phyloP scores from a whole-genome alignment of 768 basidiomycete species.

The Sutorius australiensis region DNA sequence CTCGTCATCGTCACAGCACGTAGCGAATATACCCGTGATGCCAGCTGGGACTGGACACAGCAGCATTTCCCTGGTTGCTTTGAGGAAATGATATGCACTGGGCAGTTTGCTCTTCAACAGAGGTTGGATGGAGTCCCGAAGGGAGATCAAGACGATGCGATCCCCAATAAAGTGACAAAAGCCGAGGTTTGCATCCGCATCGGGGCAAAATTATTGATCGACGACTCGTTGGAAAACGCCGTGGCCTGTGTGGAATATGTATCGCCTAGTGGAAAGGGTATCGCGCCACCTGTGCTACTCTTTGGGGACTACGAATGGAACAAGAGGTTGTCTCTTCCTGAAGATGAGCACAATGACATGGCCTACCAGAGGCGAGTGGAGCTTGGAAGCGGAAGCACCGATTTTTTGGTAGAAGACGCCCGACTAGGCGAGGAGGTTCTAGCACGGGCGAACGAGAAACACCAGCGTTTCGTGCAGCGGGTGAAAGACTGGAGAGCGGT shows the following conservation, averaged over 20 bases:
- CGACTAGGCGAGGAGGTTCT: conserved; percentile 31
- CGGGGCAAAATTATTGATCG: conserved; percentile 63
- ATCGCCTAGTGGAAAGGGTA: conserved; percentile 7
- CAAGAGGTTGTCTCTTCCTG: conserved; percentile 46
- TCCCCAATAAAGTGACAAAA: conserved; percentile 59
- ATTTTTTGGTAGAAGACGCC: conserved; percentile 55
- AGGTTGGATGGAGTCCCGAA: conserved; percentile 10
- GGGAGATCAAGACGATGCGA: conserved; percentile 29
- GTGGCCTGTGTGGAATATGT: conserved; percentile 46
- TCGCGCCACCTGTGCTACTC: conserved; percentile 56
- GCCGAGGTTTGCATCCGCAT: conserved; percentile 68
- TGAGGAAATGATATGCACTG: conserved; percentile 64
- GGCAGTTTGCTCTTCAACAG: conserved; percentile 60
- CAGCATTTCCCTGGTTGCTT: conserved; percentile 63
- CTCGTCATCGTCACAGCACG: conserved; percentile 79
- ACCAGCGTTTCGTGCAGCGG: conserved; percentile 42
- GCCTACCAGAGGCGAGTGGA: conserved; percentile 48
- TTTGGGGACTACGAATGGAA: conserved; percentile 82
- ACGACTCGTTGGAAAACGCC: conserved; percentile 80
- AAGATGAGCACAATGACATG: conserved; percentile 49
- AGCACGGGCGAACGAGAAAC: conserved; percentile 42
- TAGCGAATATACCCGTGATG: conserved; percentile 46
- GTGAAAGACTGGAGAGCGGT: conserved; percentile 65
- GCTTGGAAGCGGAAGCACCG: conserved; percentile 41
- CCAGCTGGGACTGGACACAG: conserved; percentile 65